Percentiles rank a stretch among this genome's conserved stretches.
phyloP scores from a whole-genome alignment of 2,329 filamentous ascomycete genomes.

The Colletotrichum sp. region DNA sequence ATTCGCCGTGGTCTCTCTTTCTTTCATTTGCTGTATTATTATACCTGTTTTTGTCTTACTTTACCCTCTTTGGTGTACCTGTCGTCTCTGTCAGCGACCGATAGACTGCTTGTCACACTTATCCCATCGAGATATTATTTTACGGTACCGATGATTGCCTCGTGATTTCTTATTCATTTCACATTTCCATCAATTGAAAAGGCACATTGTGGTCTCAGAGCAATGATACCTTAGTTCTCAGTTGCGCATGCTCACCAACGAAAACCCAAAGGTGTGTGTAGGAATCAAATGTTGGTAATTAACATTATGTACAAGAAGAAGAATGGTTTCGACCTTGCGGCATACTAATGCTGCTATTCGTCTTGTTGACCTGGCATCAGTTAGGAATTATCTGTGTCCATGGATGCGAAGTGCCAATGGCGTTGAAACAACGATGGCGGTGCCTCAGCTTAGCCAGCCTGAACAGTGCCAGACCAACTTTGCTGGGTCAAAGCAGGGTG shows the following conservation, averaged over 20 bases:
- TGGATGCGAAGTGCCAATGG: rapidly evolving
- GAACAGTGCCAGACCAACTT: neutral
- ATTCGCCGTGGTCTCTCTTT: neutral
- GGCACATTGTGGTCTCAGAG: rapidly evolving
- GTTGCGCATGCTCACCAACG: neutral
- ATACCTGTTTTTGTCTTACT: rapidly evolving
- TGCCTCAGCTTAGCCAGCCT: neutral
- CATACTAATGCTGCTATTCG: neutral
- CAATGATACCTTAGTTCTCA: neutral
- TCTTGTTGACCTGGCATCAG: no score
- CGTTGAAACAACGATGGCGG: neutral
- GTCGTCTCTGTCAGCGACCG: neutral
- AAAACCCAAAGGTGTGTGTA: neutral
- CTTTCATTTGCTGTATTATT: rapidly evolving
- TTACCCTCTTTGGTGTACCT: rapidly evolving
- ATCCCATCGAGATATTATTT: neutral
- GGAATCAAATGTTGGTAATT: neutral
- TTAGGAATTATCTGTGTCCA: neutral
- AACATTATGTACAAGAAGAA: neutral
- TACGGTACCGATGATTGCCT: rapidly evolving
- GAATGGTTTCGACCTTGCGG: neutral
- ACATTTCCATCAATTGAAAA: rapidly evolving
- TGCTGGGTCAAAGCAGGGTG: neutral
- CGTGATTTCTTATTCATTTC: rapidly evolving
- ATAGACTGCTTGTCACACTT: rapidly evolving